A percentile compares a stretch with the other conserved stretches of the same genome.
Evolutionary conservation across 257 asterid genomes (phyloP).

Genomic region (Jasminum sambac): DNA sequence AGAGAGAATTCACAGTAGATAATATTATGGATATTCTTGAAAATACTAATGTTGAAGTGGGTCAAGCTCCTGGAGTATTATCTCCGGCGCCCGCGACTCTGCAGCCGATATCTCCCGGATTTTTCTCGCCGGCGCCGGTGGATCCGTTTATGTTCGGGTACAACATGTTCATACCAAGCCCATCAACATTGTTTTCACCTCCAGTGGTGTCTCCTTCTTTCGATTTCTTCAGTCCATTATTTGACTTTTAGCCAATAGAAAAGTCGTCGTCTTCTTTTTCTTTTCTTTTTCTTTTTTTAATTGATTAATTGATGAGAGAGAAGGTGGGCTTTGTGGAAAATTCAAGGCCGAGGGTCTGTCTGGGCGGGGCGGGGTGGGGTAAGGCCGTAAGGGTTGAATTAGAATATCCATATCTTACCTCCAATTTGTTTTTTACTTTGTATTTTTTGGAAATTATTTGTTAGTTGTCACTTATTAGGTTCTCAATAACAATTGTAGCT

Average conservation of each 20-base stretch:
- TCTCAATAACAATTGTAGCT: background rate
- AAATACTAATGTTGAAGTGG: constrained; percentile 42
- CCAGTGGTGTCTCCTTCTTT: constrained; percentile 72
- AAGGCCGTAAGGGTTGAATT: background rate
- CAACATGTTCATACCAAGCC: constrained; percentile 75
- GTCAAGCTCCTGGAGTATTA: constrained; percentile 68
- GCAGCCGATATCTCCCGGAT: constrained; percentile 66
- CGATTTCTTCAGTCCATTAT: constrained; percentile 65
- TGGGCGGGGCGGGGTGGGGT: background rate
- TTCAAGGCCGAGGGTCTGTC: background rate
- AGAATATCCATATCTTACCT: constrained; percentile 10
- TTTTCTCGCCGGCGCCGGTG: constrained; percentile 65
- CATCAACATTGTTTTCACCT: constrained; percentile 63
- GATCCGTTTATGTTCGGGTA: constrained; percentile 53
- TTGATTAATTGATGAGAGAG: constrained; percentile 29
- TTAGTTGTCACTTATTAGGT: background rate
- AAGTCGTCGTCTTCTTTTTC: background rate
- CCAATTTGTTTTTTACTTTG: background rate
- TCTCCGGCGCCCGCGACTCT: constrained; percentile 82
- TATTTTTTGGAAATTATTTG: background rate
- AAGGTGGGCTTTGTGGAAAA: constrained; percentile 13
- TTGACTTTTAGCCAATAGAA: constrained; percentile 58
- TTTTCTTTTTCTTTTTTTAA: background rate
- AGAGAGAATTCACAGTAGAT: constrained; percentile 25
- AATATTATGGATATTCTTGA: constrained; percentile 42